Evolutionary conservation across 2,329 filamentous ascomycete genomes (phyloP), one percentile per base, ranked within the genome.

Genomic region (Penicillium verrucosum): DNA sequence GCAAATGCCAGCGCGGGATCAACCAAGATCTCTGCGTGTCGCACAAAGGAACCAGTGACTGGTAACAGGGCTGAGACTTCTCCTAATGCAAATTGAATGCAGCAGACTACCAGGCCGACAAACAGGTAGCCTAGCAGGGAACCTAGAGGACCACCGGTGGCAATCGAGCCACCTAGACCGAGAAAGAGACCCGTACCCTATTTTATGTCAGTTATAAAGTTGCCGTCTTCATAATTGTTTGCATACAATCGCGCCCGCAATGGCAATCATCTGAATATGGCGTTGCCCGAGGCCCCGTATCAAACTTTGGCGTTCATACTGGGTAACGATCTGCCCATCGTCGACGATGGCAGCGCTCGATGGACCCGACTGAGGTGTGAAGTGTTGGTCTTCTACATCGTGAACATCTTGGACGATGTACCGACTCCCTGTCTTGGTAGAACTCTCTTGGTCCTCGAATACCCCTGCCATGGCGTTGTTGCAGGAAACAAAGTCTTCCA

Each of bases 21-120:
- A 10, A 80, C 72, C 57, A 83, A 73, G 65, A 82, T 72, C 70
- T 81, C 72, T 44, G 80, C 73, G 75, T 82, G 70, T 61, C 80
- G 69, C 1, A 80, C 78, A 58, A 81, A 81, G 0, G 73, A 77
- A 45, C 81, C 80, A 3, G 77, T 81, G 4, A 82, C 75, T 0
- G 81, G 81, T 3, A 83, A 64, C 18, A 82, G 68, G 0, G 81
- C 79, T 4, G 78, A 76, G 45, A 82, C 74, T 64, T 82, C 81
- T 41, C 80, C 81, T 18, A 82, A 70, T 0, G 78, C 79, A 53
- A 81, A 77, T 46, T 81, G 78, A 6, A 82, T 80, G 5, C 77
- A 74, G 59, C 78, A 81, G 1, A 81, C 78, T 10, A 82, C 72
- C 1, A 78, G 51, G 1, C 81, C 80, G 18, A 82, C 74, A 7